Conservation (phyloP, 345 rosid species). For the Salix udensis region DNA sequence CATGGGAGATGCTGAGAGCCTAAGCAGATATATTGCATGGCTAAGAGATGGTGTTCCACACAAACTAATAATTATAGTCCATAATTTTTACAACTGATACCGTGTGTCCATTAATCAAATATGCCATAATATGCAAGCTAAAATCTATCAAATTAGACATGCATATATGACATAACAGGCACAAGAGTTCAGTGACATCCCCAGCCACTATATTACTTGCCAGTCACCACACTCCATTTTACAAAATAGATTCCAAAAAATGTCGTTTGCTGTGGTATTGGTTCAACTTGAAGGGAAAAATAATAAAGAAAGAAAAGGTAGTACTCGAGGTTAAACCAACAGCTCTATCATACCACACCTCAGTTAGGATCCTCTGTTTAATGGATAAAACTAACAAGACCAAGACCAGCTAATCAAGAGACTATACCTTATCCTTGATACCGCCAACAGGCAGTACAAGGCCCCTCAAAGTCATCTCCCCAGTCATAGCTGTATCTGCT, state of each 20-base stretch:
- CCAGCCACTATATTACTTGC: not conserved
- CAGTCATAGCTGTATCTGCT: conserved; percentile 99
- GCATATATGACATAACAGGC: not conserved
- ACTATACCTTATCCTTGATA: conserved; percentile 80
- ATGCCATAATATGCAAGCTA: not conserved
- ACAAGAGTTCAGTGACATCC: not conserved
- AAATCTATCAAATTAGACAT: not conserved
- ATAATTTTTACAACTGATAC: not conserved
- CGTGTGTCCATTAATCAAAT: not conserved
- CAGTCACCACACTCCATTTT: not conserved
- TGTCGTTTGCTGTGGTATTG: not conserved
- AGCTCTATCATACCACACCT: not conserved
- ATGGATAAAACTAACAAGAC: conserved; percentile 3
- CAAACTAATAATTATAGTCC: not conserved
- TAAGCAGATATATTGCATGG: not conserved
- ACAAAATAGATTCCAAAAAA: not conserved
- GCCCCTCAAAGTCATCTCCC: conserved; percentile 97
- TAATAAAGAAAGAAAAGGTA: not conserved
- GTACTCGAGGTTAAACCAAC: not conserved
- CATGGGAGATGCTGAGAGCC: not conserved
- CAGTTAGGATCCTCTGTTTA: not conserved
- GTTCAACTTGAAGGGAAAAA: not conserved
- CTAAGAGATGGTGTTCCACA: not conserved
- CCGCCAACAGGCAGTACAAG: conserved; percentile 98
- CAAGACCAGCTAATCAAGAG: conserved; percentile 3